phyloP scores from a whole-genome alignment of 768 basidiomycete genomes.

The Butyriboletus loyo region DNA sequence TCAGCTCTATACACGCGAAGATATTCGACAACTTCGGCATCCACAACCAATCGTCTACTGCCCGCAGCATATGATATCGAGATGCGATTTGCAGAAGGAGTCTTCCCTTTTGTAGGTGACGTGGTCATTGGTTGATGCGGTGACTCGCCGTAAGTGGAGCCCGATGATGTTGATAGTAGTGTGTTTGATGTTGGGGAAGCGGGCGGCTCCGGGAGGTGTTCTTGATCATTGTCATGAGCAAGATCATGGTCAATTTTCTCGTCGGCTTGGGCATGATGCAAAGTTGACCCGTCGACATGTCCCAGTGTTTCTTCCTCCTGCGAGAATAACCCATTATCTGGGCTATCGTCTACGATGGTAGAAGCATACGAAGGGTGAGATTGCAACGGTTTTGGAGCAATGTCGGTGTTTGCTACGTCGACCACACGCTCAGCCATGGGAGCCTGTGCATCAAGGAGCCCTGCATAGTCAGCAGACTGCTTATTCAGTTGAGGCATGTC shows the following conservation, averaged over 20 bases:
- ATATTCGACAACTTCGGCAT: constrained; percentile 81
- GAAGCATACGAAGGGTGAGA: constrained; percentile 46
- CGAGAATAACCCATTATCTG: constrained; percentile 28
- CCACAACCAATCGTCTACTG: constrained; percentile 79
- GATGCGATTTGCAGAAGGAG: constrained; percentile 78
- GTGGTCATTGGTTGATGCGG: constrained; percentile 31
- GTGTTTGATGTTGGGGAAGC: constrained; percentile 55
- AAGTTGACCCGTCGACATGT: constrained; percentile 20
- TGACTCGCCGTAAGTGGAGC: constrained; percentile 45
- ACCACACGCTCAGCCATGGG: constrained; percentile 5
- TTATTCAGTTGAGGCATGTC: constrained; percentile 41
- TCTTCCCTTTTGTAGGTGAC: constrained; percentile 37
- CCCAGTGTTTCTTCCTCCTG: constrained; percentile 26
- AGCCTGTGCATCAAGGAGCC: constrained; percentile 45
- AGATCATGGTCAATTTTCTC: constrained; percentile 17
- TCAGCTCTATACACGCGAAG: constrained; percentile 79
- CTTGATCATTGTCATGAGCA: constrained; percentile 28
- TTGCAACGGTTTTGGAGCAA: constrained; percentile 36
- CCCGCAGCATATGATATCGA: constrained; percentile 95
- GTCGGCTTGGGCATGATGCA: constrained; percentile 13
- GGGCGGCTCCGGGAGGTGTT: constrained; percentile 59
- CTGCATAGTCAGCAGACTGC: constrained; percentile 46
- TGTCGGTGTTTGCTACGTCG: constrained; percentile 3
- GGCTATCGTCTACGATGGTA: constrained; percentile 49
- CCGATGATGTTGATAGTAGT: constrained; percentile 32